A percentile compares a stretch with the other conserved stretches of the same genome.
Evolutionary conservation across 805 yeast genomes (phyloP).

Genomic region (Starmerella kuoi): DNA sequence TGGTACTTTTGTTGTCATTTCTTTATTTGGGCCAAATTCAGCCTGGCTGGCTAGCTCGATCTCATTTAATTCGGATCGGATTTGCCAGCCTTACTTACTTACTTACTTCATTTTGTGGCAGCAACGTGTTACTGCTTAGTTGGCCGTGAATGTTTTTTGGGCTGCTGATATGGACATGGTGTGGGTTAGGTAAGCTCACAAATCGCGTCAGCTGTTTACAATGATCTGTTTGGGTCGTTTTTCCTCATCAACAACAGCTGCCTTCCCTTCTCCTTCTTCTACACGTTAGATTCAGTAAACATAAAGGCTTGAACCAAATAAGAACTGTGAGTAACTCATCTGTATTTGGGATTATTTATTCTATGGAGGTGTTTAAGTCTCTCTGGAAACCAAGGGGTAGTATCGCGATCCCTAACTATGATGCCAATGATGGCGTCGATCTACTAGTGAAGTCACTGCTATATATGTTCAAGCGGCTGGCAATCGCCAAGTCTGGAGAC

Average conservation of each 20-base stretch:
- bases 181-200: too few relatives aligned
- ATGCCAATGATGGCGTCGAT: constrained; percentile 45
- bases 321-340: too few relatives aligned
- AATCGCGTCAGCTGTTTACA: too few relatives aligned
- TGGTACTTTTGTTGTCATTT: too few relatives aligned
- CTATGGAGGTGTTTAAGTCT: constrained; percentile 26
- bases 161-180: too few relatives aligned
- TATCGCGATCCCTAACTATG: constrained; percentile 40
- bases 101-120: background rate
- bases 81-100: background rate
- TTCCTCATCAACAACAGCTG: too few relatives aligned
- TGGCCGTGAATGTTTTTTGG: background rate
- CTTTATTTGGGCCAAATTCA: background rate
- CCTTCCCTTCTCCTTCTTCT: too few relatives aligned
- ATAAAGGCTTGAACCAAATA: too few relatives aligned
- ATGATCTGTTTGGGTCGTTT: too few relatives aligned
- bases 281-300: too few relatives aligned
- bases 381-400: constrained; percentile 30
- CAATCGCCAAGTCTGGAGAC: constrained; percentile 12
- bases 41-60: background rate
- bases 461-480: constrained; percentile 42
- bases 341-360: too few relatives aligned
- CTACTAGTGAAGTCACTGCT: constrained; percentile 47
- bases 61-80: background rate
- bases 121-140: background rate